Evolutionary conservation across 768 basidiomycete species (phyloP), one percentile per base, ranked within the genome.

Genomic region (Panaeolus cyanescens): DNA sequence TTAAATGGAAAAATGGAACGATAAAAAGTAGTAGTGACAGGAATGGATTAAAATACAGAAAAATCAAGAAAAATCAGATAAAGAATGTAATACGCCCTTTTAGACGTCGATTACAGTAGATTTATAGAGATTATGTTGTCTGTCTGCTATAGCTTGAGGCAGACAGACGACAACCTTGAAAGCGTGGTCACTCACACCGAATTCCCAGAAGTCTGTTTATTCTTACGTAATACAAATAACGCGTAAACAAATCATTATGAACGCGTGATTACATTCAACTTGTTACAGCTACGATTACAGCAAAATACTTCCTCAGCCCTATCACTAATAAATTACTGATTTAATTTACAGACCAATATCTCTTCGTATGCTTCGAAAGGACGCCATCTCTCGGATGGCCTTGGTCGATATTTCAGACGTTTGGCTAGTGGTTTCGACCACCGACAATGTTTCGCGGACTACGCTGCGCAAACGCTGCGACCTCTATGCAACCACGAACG

Each of bases 81-180:
- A 34, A 45, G 55, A 56, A 25, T 56, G 59, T 42, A 32, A 40
- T 55, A 37, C 32, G 34, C 58, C 25, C n/a, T 60, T 28, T 55
- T 22, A 32, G 32, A 36, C 54, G 50, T 42, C 8, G 45, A 42
- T 22, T 8, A 15, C 19, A 12, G 45, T 50, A 28, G 45, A 50
- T 22, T 42, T 6, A 20, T 42, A 22, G 39, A 42, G 39, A 9
- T 5, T 4, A 25, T 50, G 25, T 50, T 50, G 45, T 50, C 45
- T 50, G 45, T 28, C 45, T 28, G 45, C 45, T 3, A 50, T 50
- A 28, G 15, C 20, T 42, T 5, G 45, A 8, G 22, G 45, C 45
- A 50, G 45, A 50, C 45, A 50, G 45, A 50, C 45, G 45, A 50
- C 45, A 25, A 42, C 20, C 40, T 42, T 34, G 33, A 34, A 34